phyloP scores from a whole-genome alignment of 2,329 filamentous ascomycete genomes.

The Neocucurbitaria cava region DNA sequence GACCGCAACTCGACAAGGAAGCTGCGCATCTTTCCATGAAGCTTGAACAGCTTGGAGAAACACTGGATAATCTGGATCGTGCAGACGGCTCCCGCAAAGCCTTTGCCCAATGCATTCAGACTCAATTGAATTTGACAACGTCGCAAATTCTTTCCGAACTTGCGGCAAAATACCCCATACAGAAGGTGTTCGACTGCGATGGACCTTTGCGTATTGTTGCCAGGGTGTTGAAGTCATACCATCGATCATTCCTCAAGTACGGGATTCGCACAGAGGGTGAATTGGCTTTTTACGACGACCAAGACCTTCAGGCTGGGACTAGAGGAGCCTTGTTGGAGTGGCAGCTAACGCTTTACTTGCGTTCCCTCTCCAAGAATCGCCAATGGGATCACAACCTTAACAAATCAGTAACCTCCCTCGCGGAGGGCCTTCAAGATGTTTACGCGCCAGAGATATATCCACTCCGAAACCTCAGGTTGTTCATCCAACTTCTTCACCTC shows the following conservation, averaged over 20 bases:
- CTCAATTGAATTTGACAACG: slow-evolving; percentile 65
- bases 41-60: slow-evolving; percentile 70
- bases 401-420: slow-evolving; percentile 29
- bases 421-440: slow-evolving; percentile 31
- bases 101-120: slow-evolving; percentile 67
- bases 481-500: slow-evolving; percentile 37
- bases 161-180: slow-evolving; percentile 60
- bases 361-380: slow-evolving; percentile 38
- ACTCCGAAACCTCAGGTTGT: slow-evolving; percentile 39
- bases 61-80: slow-evolving; percentile 62
- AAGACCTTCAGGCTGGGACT: slow-evolving; percentile 29
- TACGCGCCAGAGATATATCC: slow-evolving; percentile 40
- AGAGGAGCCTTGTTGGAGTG: slow-evolving; percentile 52
- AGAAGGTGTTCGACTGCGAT: slow-evolving; percentile 61
- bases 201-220: slow-evolving; percentile 62
- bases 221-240: slow-evolving; percentile 65
- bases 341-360: slow-evolving; percentile 47
- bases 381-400: slow-evolving; percentile 38
- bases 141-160: slow-evolving; percentile 61
- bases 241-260: slow-evolving; percentile 57
- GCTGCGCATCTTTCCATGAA: slow-evolving; percentile 68
- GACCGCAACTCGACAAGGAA: slow-evolving; percentile 62
- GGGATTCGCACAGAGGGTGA: slow-evolving; percentile 61
- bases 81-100: slow-evolving; percentile 65
- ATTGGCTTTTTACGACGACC: slow-evolving; percentile 50